Evolutionary conservation across 331 rosid genomes (phyloP).

Genomic region (Saraca asoca): DNA sequence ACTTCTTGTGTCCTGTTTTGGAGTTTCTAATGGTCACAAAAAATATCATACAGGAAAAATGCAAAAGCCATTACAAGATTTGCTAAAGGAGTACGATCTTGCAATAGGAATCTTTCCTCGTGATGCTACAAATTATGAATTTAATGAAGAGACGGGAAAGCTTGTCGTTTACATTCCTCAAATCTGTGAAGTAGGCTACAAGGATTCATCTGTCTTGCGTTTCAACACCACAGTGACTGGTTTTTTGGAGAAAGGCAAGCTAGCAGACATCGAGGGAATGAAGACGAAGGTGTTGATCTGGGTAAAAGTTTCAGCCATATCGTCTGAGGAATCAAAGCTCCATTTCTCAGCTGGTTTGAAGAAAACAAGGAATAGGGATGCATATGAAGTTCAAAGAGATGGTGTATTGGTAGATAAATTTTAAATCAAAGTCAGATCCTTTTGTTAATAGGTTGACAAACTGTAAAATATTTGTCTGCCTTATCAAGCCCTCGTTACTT

Average conservation of each 20-base stretch:
- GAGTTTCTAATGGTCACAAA: not conserved
- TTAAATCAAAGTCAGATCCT: constrained; percentile 33
- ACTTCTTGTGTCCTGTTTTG: not conserved
- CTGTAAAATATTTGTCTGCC: constrained; percentile 25
- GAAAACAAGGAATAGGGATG: constrained; percentile 86
- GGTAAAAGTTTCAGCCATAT: constrained; percentile 73
- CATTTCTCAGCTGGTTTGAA: constrained; percentile 83
- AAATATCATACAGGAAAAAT: constrained; percentile 65
- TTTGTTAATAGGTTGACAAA: constrained; percentile 15
- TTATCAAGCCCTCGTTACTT: constrained; percentile 20
- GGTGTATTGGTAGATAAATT: constrained; percentile 79
- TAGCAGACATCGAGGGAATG: constrained; percentile 79
- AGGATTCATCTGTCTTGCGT: constrained; percentile 82
- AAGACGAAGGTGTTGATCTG: constrained; percentile 92
- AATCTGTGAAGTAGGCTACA: constrained; percentile 80
- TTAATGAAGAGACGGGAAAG: constrained; percentile 76
- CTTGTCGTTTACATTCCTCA: constrained; percentile 71
- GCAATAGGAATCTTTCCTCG: constrained; percentile 88
- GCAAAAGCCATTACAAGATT: constrained; percentile 84
- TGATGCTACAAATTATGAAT: constrained; percentile 92
- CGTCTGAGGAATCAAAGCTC: constrained; percentile 82
- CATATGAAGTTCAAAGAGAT: constrained; percentile 81
- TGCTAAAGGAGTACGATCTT: constrained; percentile 80
- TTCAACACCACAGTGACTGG: constrained; percentile 74
- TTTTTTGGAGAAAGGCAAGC: constrained; percentile 88